Base-by-base conservation (phyloP, 2,329 filamentous ascomycete species). In the Pseudocercospora ulei region DNA sequence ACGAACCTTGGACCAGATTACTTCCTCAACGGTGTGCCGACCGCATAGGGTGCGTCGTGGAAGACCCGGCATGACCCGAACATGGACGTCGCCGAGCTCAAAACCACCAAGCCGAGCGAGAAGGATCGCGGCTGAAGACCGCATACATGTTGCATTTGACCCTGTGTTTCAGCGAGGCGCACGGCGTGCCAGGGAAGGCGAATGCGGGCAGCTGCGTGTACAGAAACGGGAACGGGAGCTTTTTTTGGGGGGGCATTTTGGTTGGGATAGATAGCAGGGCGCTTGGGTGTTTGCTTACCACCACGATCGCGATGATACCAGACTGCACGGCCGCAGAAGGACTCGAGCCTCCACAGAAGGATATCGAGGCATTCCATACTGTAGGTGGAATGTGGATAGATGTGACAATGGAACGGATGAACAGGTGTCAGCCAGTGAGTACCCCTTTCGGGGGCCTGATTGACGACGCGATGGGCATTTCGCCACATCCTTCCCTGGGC, bases 1-100 rank as follows among this genome's bases (percentile, higher is more conserved):
- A 82, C 54, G 2, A 64, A 50, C 22, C 44, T 69, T 19, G 61
- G 62, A n/a, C 49, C 63, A 11, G 62, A 66, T 18, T 64, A 65
- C 4, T 69, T 64, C 49, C 29, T 45, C 26, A 41, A 39, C 22
- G 46, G 56, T 9, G 38, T 36, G 22, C 35, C 45, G 17, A 20
- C 38, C 6, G 39, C 39, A 19, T 45, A 39, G 14, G 24, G n/a
- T 22, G 30, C 19, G 19, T 19, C 30, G 18, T 23, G 30, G 30
- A 12, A n/a, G n/a, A n/a, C n/a, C n/a, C n/a, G n/a, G n/a, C n/a
- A n/a, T n/a, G n/a, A n/a, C n/a, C n/a, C n/a, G 30, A 12, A 14
- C 23, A 12, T 11, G 30, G 6, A 33, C 20, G 6, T 12, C 14
- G n/a, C 18, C 18, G n/a, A 13, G 11, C 11, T 33, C 7, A 33